Evolutionary conservation across 441 rosid species (phyloP).

Genomic region (Adansonia madagascariensis): DNA sequence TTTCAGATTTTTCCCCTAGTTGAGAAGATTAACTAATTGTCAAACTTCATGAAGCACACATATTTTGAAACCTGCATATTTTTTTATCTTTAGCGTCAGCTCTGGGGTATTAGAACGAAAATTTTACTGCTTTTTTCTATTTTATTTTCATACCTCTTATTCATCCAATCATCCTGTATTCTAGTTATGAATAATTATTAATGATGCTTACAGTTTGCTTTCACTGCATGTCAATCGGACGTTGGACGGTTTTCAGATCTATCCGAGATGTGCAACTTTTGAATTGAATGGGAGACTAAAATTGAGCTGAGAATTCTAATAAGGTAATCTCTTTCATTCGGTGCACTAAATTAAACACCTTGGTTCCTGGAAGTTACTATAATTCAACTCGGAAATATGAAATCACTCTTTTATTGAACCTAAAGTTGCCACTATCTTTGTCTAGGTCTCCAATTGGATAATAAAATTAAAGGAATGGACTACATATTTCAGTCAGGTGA

Average conservation of each 20-base stretch:
- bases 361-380: background rate
- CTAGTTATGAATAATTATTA: background rate
- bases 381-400: background rate
- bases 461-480: background rate
- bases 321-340: slow-evolving; percentile 2
- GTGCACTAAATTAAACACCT: background rate
- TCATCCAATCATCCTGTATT: background rate
- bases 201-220: background rate
- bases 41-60: background rate
- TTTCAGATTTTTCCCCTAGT: background rate
- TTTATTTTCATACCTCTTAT: background rate
- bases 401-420: background rate
- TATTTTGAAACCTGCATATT: background rate
- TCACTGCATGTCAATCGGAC: background rate
- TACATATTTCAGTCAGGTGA: background rate
- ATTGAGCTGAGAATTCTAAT: background rate
- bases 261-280: background rate
- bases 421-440: background rate
- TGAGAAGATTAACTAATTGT: background rate
- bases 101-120: background rate
- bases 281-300: background rate
- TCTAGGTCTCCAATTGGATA: slow-evolving; percentile 15
- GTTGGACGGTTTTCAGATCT: background rate
- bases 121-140: background rate
- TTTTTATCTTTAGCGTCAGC: background rate